Conservation (phyloP, 2,329 filamentous ascomycete species). For the Verticillium nubilum region DNA sequence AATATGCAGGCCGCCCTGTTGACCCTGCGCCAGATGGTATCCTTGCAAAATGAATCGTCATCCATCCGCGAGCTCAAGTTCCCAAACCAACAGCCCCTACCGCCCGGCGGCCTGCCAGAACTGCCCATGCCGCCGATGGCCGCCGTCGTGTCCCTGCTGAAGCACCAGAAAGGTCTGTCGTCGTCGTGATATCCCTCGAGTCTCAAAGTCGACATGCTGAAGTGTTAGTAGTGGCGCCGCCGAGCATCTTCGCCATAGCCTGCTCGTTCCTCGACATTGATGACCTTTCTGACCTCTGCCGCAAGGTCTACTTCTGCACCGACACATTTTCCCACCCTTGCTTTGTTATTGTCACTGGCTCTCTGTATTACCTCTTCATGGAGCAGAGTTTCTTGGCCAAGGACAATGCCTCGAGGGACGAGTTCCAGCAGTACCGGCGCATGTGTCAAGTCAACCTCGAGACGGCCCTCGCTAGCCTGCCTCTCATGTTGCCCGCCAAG, state of each 20-base stretch:
- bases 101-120: slow-evolving; percentile 40
- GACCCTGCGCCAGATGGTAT: slow-evolving; percentile 46
- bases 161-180: slow-evolving; percentile 36
- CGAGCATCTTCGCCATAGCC: slow-evolving; percentile 43
- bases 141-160: slow-evolving; percentile 41
- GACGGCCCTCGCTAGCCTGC: slow-evolving; percentile 44
- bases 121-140: slow-evolving; percentile 50
- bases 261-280: slow-evolving; percentile 43
- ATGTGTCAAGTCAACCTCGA: slow-evolving; percentile 44
- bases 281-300: slow-evolving; percentile 45
- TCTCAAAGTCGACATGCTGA: not conserved
- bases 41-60: slow-evolving; percentile 39
- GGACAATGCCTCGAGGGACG: slow-evolving; percentile 22
- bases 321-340: slow-evolving; percentile 44
- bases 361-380: slow-evolving; percentile 44
- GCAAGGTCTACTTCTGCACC: slow-evolving; percentile 43
- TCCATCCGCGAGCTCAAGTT: slow-evolving; percentile 38
- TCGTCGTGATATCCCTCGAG: slow-evolving; percentile 2
- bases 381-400: slow-evolving; percentile 34
- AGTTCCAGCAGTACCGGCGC: slow-evolving; percentile 31
- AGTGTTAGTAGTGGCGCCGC: slow-evolving; percentile 30
- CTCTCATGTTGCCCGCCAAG: slow-evolving; percentile 50
- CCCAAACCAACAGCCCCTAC: slow-evolving; percentile 37
- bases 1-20: slow-evolving; percentile 48
- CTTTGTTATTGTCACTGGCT: slow-evolving; percentile 45